phyloP scores from a whole-genome alignment of 257 asterid species.

The Solanum sejunctum region DNA sequence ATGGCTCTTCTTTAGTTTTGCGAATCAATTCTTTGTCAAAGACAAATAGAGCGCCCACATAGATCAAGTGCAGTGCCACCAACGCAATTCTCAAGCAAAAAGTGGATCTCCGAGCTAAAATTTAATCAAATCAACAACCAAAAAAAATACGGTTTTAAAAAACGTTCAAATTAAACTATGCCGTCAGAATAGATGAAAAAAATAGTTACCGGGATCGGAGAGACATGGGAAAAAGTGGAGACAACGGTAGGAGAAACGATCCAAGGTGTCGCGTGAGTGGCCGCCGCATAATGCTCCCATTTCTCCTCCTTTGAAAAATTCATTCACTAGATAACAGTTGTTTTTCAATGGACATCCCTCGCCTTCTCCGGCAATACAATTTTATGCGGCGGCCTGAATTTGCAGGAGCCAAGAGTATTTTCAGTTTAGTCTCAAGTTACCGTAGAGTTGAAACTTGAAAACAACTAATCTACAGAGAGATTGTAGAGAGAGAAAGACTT shows the following conservation, averaged over 20 bases:
- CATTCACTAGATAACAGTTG: not conserved
- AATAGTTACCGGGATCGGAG: slow-evolving; percentile 66
- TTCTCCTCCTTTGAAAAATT: slow-evolving; percentile 7
- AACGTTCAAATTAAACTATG: not conserved
- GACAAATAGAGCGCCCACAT: slow-evolving; percentile 39
- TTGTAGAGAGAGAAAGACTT: not conserved
- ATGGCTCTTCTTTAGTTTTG: slow-evolving; percentile 50
- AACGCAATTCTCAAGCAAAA: slow-evolving; percentile 52
- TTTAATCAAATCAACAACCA: not conserved
- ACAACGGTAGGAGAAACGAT: slow-evolving; percentile 62
- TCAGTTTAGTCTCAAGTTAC: not conserved
- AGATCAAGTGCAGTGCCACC: slow-evolving; percentile 77
- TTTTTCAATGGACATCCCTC: not conserved
- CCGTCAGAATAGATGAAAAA: not conserved
- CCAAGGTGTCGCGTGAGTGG: slow-evolving; percentile 39
- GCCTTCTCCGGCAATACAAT: not conserved
- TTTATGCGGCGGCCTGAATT: not conserved
- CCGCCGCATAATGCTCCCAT: slow-evolving; percentile 60
- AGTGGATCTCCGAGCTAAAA: slow-evolving; percentile 72
- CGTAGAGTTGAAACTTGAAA: not conserved
- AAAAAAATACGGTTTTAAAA: not conserved
- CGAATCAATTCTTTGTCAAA: slow-evolving; percentile 59
- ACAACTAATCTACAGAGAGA: not conserved
- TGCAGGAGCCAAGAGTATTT: not conserved
- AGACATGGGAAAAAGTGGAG: slow-evolving; percentile 70